These are phyloP conservation scores for Fusarium neocosmosporiellum DNA, from an alignment of 2,329 filamentous ascomycete species.

Conservation along the genomic window DNA sequence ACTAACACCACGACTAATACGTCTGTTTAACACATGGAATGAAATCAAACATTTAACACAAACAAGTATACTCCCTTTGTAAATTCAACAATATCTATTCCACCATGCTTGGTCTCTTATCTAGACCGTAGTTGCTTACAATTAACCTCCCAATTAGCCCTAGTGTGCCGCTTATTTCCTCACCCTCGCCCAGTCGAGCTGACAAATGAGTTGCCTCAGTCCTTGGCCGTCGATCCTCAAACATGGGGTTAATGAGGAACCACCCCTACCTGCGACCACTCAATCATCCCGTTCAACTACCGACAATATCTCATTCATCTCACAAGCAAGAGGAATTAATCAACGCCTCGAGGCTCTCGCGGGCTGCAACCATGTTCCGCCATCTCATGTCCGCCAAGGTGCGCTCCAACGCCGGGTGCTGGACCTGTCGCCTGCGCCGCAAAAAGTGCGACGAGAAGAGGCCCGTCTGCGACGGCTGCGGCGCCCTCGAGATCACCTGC, in stretches of 20 bases:
- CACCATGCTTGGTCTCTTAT: neutral
- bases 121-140: neutral
- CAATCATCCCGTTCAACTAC: constrained; percentile 7
- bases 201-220: constrained; percentile 28
- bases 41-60: neutral
- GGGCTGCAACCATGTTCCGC: constrained; percentile 38
- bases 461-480: constrained; percentile 64
- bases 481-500: constrained; percentile 66
- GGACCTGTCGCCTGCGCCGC: constrained; percentile 70
- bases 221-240: constrained; percentile 26
- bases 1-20: neutral
- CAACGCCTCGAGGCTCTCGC: neutral
- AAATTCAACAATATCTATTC: neutral
- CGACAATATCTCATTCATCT: neutral
- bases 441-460: constrained; percentile 70
- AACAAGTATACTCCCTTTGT: neutral
- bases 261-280: constrained; percentile 6
- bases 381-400: constrained; percentile 47
- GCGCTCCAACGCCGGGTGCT: constrained; percentile 63
- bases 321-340: neutral
- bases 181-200: constrained; percentile 4
- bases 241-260: constrained; percentile 9
- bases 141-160: neutral
- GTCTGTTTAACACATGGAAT: neutral
- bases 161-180: neutral